Evolutionary conservation across 1,139 yeast species (phyloP).

Genomic region (Arxiozyma telluris): DNA sequence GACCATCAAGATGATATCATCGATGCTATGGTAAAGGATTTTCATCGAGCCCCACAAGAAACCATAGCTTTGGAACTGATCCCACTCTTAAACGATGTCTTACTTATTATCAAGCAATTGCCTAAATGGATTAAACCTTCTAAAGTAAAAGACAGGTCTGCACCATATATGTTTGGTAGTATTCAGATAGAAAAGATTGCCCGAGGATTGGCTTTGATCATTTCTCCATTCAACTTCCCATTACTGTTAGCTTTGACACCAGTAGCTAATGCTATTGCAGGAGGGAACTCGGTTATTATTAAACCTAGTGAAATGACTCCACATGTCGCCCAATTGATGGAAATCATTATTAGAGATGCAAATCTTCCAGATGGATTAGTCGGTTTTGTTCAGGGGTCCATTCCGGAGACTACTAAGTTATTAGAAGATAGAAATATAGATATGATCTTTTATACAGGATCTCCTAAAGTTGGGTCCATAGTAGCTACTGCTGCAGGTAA

Average conservation of each 20-base stretch:
- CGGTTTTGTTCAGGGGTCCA: constrained; percentile 63
- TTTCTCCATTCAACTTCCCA: constrained; percentile 88
- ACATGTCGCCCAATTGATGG: constrained; percentile 46
- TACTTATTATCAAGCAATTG: constrained; percentile 51
- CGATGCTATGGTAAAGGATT: constrained; percentile 56
- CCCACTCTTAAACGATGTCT: constrained; percentile 46
- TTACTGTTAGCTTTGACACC: constrained; percentile 56
- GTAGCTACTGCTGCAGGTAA: constrained; percentile 79
- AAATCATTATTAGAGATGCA: constrained; percentile 46
- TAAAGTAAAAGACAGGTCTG: constrained; percentile 40
- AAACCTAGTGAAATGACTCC: constrained; percentile 78
- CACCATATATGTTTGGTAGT: constrained; percentile 39
- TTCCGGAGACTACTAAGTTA: constrained; percentile 59
- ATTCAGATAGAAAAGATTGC: constrained; percentile 59
- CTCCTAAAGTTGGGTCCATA: constrained; percentile 63
- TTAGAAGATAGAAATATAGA: constrained; percentile 58
- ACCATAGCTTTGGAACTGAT: constrained; percentile 50
- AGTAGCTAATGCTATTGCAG: constrained; percentile 73
- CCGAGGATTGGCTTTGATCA: constrained; percentile 64
- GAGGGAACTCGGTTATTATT: constrained; percentile 74
- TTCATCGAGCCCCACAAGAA: constrained; percentile 56
- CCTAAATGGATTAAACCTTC: constrained; percentile 52
- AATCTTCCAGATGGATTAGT: constrained; percentile 48
- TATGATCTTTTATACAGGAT: constrained; percentile 83
- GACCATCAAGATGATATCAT: constrained; percentile 51